Evolutionary conservation across 2,329 filamentous ascomycete genomes (phyloP).

Genomic region (Colletotrichum limetticola): DNA sequence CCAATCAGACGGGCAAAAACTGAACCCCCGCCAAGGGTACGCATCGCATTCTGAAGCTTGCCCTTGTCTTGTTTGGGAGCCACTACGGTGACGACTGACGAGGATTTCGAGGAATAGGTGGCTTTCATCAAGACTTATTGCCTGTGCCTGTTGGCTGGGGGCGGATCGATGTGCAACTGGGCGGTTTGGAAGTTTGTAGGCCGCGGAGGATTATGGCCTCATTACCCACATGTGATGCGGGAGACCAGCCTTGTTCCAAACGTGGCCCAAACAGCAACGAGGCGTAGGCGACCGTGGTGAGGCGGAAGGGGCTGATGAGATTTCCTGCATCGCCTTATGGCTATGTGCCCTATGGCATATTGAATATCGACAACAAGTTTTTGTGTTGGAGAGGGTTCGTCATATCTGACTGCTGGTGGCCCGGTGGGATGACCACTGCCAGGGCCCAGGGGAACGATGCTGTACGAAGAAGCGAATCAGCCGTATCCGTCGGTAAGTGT

Average conservation of each 20-base stretch:
- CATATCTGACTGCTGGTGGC: not conserved
- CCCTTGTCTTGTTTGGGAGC: conserved; percentile 6
- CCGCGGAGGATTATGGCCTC: conserved; percentile 27
- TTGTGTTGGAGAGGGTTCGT: not conserved
- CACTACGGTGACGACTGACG: not conserved
- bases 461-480: not conserved
- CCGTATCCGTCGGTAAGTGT: not conserved
- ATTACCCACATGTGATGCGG: conserved; percentile 29
- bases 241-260: conserved; percentile 32
- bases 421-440: not conserved
- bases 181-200: conserved; percentile 23
- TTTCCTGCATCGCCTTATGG: not conserved
- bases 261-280: conserved; percentile 28
- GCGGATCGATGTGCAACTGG: conserved; percentile 30
- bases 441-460: not conserved
- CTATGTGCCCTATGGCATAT: not conserved
- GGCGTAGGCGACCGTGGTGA: conserved; percentile 13
- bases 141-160: not conserved
- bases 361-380: not conserved
- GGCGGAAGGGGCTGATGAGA: not conserved
- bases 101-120: not conserved
- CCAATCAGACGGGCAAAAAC: conserved; percentile 16
- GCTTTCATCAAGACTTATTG: not conserved
- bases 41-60: conserved; percentile 21
- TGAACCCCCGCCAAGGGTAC: conserved; percentile 4